Evolutionary conservation across 441 rosid species (phyloP).

Genomic region (Capsella rubella): DNA sequence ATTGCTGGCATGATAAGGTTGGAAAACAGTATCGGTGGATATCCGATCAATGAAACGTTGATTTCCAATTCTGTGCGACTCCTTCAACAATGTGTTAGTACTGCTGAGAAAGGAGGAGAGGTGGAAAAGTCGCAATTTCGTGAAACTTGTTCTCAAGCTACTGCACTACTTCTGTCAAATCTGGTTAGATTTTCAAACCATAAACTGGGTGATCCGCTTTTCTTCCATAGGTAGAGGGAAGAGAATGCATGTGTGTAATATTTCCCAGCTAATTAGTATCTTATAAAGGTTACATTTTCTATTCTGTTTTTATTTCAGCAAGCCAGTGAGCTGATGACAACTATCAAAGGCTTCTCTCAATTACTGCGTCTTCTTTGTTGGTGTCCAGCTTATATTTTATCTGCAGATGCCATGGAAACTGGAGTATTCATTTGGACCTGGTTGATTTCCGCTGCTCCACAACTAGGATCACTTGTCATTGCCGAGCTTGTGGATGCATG

Average conservation of each 20-base stretch:
- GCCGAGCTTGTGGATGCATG: slow-evolving; percentile 99
- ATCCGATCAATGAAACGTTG: slow-evolving; percentile 57
- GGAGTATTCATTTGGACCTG: slow-evolving; percentile 98
- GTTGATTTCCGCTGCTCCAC: slow-evolving; percentile 98
- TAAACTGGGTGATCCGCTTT: background rate
- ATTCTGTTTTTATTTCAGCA: slow-evolving; percentile 42
- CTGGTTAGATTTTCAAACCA: slow-evolving; percentile 54
- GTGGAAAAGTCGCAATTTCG: slow-evolving; percentile 74
- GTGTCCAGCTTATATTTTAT: slow-evolving; percentile 98
- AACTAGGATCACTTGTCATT: slow-evolving; percentile 88
- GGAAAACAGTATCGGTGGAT: slow-evolving; percentile 66
- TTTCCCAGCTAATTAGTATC: background rate
- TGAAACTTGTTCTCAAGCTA: slow-evolving; percentile 86
- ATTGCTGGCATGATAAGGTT: slow-evolving; percentile 88
- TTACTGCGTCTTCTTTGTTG: slow-evolving; percentile 97
- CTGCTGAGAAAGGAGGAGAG: slow-evolving; percentile 78
- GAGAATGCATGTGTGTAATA: slow-evolving; percentile 7
- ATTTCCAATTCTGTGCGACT: slow-evolving; percentile 73
- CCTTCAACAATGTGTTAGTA: slow-evolving; percentile 85
- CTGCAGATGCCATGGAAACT: slow-evolving; percentile 95
- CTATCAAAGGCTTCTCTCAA: slow-evolving; percentile 85
- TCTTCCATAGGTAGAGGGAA: background rate
- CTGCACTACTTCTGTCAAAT: slow-evolving; percentile 84
- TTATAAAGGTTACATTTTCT: slow-evolving; percentile 25
- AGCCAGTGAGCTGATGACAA: slow-evolving; percentile 77